A percentile compares a stretch with the other conserved stretches of the same genome.
Conservation (phyloP, 2,329 filamentous ascomycete genomes). For the Penicillium sp. region DNA sequence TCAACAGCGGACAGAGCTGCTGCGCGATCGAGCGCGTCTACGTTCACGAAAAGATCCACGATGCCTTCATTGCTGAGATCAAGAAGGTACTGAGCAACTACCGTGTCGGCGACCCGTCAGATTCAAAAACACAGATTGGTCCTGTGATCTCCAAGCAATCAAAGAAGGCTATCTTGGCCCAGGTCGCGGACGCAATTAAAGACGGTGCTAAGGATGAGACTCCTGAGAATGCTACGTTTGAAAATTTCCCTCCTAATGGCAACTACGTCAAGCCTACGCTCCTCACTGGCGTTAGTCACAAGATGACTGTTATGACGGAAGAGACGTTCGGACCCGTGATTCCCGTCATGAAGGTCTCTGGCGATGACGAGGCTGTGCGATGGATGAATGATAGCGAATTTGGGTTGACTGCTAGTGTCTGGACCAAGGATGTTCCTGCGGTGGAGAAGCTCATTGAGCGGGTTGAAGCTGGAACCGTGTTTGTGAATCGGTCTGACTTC, state of each 20-base stretch:
- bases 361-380: slow-evolving; percentile 74
- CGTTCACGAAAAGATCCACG: slow-evolving; percentile 80
- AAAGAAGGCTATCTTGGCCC: slow-evolving; percentile 70
- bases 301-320: slow-evolving; percentile 85
- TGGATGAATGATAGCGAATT: slow-evolving; percentile 96
- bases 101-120: slow-evolving; percentile 82
- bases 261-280: slow-evolving; percentile 79
- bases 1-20: slow-evolving; percentile 98
- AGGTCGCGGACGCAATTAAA: slow-evolving; percentile 76
- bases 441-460: slow-evolving; percentile 74
- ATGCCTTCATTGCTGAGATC: slow-evolving; percentile 73
- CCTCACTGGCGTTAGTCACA: slow-evolving; percentile 73
- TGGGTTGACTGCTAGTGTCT: slow-evolving; percentile 92
- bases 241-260: slow-evolving; percentile 53
- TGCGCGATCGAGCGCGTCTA: slow-evolving; percentile 91
- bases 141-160: slow-evolving; percentile 83
- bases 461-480: slow-evolving; percentile 91
- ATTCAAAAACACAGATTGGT: slow-evolving; percentile 76
- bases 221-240: slow-evolving; percentile 64
- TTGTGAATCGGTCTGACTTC: slow-evolving; percentile 91
- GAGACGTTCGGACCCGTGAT: slow-evolving; percentile 96
- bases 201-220: slow-evolving; percentile 84
- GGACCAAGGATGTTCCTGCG: slow-evolving; percentile 80
- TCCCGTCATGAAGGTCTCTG: slow-evolving; percentile 79
- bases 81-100: slow-evolving; percentile 79